Conservation (phyloP, 495 filamentous ascomycete species). For the Penicillium turbatum region DNA sequence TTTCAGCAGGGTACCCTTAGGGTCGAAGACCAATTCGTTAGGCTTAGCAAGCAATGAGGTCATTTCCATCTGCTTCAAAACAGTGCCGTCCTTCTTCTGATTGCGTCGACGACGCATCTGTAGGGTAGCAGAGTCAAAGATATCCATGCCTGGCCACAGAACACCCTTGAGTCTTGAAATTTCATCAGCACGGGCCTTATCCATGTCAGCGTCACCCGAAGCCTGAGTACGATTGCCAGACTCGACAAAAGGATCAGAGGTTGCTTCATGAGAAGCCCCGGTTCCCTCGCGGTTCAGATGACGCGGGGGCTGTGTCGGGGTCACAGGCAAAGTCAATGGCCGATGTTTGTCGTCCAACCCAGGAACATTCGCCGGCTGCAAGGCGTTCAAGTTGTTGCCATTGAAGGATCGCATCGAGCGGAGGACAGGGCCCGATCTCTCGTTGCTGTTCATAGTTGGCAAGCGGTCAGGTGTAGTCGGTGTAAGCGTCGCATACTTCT, state of each 20-base stretch:
- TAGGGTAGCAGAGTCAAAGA: constrained; percentile 79
- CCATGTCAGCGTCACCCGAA: constrained; percentile 11
- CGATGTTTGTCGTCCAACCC: constrained; percentile 8
- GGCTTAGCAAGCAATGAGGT: constrained; percentile 66
- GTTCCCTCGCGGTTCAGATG: not conserved
- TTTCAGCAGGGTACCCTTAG: constrained; percentile 50
- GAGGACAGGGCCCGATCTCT: not conserved
- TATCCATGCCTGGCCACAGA: constrained; percentile 77
- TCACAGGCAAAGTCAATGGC: constrained; percentile 15
- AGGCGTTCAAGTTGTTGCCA: not conserved
- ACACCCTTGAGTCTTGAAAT: constrained; percentile 64
- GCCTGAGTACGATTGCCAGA: not conserved
- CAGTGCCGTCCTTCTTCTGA: constrained; percentile 74
- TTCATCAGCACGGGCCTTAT: constrained; percentile 38
- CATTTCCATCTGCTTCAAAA: constrained; percentile 64
- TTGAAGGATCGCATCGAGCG: not conserved
- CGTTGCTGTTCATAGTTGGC: not conserved
- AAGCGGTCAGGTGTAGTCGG: not conserved
- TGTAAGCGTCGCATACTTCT: not conserved
- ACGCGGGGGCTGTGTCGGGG: constrained; percentile 16
- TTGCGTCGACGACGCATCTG: constrained; percentile 77
- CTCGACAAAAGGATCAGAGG: constrained; percentile 10
- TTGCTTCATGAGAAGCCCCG: constrained; percentile 6
- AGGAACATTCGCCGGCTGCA: constrained; percentile 14
- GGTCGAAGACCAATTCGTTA: constrained; percentile 64